A percentile compares a stretch with the other conserved stretches of the same genome.
Conservation (phyloP, 345 rosid species). For the Balakata baccata region DNA sequence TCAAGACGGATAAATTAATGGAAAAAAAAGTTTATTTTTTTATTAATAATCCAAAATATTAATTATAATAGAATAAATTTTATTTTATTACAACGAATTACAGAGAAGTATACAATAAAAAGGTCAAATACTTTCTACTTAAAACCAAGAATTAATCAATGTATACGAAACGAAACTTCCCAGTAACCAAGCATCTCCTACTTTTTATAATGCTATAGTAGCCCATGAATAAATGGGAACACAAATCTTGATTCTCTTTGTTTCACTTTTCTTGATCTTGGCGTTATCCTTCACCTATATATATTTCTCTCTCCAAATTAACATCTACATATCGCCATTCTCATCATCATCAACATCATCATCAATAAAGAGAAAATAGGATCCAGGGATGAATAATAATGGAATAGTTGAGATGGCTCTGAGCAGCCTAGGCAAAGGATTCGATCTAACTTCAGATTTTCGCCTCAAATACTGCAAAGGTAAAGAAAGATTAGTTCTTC, state of each 20-base stretch:
- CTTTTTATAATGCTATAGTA: too few relatives aligned
- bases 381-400: conserved; percentile 29
- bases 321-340: not conserved
- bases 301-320: not conserved
- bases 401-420: conserved; percentile 50
- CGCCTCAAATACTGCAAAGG: conserved; percentile 81
- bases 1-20: too few relatives aligned
- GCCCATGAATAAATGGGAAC: not conserved
- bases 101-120: too few relatives aligned
- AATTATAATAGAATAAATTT: too few relatives aligned
- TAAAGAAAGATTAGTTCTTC: conserved; percentile 49
- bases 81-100: too few relatives aligned
- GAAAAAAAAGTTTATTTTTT: too few relatives aligned
- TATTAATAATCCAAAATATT: too few relatives aligned
- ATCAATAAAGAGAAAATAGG: not conserved
- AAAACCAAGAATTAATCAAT: too few relatives aligned
- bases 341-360: not conserved
- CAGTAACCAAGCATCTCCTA: too few relatives aligned
- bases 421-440: conserved; percentile 75
- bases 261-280: conserved; percentile 1
- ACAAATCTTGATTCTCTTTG: not conserved
- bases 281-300: not conserved
- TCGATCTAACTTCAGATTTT: conserved; percentile 80
- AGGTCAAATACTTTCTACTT: too few relatives aligned
- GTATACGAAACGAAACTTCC: conserved; percentile 3